Conservation (phyloP, 2,329 filamentous ascomycete species). For the Colletotrichum higginsianum region DNA sequence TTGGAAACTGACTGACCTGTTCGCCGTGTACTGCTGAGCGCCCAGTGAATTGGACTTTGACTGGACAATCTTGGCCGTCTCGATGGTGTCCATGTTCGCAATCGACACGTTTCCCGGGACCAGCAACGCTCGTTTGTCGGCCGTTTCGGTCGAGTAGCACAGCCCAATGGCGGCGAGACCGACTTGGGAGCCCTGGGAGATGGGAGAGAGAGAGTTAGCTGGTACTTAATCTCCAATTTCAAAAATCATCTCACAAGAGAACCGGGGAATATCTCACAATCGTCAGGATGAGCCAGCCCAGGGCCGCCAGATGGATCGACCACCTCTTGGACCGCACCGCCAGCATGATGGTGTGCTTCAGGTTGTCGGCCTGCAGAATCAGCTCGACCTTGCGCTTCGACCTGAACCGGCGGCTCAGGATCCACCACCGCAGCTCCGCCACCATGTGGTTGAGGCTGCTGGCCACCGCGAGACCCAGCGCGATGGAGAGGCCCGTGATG, state of each 20-base stretch:
- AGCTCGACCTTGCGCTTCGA: conserved; percentile 54
- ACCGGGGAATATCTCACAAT: conserved; percentile 45
- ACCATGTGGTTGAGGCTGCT: conserved; percentile 61
- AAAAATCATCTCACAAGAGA: too few species aligned
- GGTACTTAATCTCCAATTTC: too few species aligned
- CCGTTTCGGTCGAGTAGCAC: conserved; percentile 58
- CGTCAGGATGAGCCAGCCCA: conserved; percentile 51
- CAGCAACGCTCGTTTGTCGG: conserved; percentile 52
- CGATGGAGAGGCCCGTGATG: conserved; percentile 61
- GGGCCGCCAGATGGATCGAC: conserved; percentile 47
- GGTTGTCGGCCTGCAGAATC: conserved; percentile 51
- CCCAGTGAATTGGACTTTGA: conserved; percentile 42
- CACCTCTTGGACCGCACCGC: conserved; percentile 47
- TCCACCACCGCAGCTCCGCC: conserved; percentile 62
- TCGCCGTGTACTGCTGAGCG: conserved; percentile 60
- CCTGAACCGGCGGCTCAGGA: conserved; percentile 55
- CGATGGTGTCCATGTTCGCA: conserved; percentile 54
- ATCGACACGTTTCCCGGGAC: conserved; percentile 53
- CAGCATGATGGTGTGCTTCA: conserved; percentile 49
- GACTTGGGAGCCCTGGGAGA: conserved; percentile 56
- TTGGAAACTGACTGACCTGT: conserved; percentile 49
- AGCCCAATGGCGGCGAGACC: conserved; percentile 60
- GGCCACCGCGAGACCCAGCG: conserved; percentile 58
- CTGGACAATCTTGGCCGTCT: conserved; percentile 50
- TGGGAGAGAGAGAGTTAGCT: conserved; percentile 15